Evolutionary conservation across 2,329 filamentous ascomycete genomes (phyloP).

Genomic region (Diaporthe sp.): DNA sequence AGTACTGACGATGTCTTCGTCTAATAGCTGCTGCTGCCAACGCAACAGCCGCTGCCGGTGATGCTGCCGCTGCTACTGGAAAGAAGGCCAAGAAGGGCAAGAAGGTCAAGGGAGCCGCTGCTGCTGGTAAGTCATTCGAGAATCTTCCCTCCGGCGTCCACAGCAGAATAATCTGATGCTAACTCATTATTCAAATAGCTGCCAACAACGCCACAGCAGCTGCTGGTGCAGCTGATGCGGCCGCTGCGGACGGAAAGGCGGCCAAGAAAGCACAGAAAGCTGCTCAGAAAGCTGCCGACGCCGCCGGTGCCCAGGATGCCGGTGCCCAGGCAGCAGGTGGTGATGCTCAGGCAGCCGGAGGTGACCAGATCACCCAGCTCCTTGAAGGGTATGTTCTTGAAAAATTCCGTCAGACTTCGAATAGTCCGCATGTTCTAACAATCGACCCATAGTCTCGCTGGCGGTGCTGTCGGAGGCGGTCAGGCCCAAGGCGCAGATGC

Average conservation of each 20-base stretch:
- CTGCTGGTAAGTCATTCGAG: neutral
- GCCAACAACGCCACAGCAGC: constrained; percentile 6
- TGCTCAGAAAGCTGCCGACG: neutral
- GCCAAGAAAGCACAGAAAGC: constrained; percentile 6
- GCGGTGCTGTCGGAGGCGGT: constrained; percentile 6
- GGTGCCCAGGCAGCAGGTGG: constrained; percentile 1
- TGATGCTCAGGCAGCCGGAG: neutral
- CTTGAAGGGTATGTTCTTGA: constrained; percentile 13
- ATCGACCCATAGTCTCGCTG: neutral
- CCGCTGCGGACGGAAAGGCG: neutral
- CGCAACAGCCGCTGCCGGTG: neutral
- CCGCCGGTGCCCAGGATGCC: constrained; percentile 17
- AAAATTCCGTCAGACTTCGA: neutral
- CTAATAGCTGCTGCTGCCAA: constrained; percentile 16
- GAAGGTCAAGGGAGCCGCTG: constrained; percentile 17
- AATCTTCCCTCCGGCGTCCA: too few species aligned
- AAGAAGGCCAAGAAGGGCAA: constrained; percentile 18
- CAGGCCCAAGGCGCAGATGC: constrained; percentile 2
- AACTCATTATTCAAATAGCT: neutral
- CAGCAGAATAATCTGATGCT: neutral
- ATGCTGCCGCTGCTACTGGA: neutral
- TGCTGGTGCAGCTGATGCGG: neutral
- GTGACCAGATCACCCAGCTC: constrained; percentile 25
- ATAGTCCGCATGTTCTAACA: neutral
- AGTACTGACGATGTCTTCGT: neutral